Evolutionary conservation across 805 yeast genomes (phyloP), one percentile per base, ranked within the genome.

Genomic region (Lipomyces spencermartinsiae): DNA sequence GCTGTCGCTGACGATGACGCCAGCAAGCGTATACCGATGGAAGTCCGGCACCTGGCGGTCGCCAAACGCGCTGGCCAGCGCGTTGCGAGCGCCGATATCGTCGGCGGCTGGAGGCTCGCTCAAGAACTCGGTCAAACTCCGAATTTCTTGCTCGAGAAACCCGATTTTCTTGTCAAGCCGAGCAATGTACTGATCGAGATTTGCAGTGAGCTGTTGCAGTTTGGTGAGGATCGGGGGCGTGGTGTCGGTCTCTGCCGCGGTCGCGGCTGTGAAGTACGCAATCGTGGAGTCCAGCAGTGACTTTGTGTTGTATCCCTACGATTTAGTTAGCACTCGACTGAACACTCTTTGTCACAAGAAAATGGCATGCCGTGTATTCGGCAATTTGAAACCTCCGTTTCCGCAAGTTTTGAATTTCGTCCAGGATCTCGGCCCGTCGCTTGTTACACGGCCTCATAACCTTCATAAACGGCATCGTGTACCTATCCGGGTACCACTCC

Each of bases 401-500:
- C n/a, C 55, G 37, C 43, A 63, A 31, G 9, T 16, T 43, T 10
- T 49, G 61, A 3, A 62, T 33, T 33, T 66, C 57, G 12, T 1
- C 22, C 22, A 16, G 31, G 10, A 66, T 22, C 16, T 61, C 39
- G 14, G 14, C 12, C 12, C 49, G 19, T 22, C 22, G n/a, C 34
- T 29, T 12, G n/a, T 37, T 43, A 1, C 31, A 16, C 6, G 16
- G 22, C 9, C 19, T 19, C 73, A 73, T 68, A 6, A 53, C 25
- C 12, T 51, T 56, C 54, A 59, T 59, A 39, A 73, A 73, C 16
- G 67, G 67, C 37, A 39, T 33, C 5, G 74, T 71, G 56, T 73
- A 73, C 29, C 75, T 63, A 57, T 73, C 74, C 4, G 75, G 75
- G 43, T 73, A 73, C 75, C 75, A 73, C 39, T 62, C 72, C 2